A percentile compares a stretch with the other conserved stretches of the same genome.
phyloP scores from a whole-genome alignment of 2,329 filamentous ascomycete genomes.

The Pezicula radicicola region DNA sequence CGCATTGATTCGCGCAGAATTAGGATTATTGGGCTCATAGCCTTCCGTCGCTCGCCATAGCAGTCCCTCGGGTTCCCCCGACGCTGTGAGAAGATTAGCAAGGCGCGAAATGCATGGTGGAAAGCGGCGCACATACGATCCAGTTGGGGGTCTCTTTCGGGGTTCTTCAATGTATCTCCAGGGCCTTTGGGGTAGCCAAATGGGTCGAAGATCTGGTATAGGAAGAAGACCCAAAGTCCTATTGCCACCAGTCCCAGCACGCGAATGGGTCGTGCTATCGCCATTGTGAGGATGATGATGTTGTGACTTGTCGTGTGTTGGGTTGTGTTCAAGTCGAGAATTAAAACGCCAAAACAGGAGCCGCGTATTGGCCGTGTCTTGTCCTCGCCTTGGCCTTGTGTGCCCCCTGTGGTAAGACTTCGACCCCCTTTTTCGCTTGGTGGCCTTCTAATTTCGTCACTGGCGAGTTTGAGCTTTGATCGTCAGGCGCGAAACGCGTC shows the following conservation, averaged over 20 bases:
- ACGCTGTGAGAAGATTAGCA: constrained; percentile 50
- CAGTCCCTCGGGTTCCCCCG: constrained; percentile 76
- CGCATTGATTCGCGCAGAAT: constrained; percentile 85
- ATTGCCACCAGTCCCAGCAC: constrained; percentile 70
- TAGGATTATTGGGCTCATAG: constrained; percentile 72
- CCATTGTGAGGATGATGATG: constrained; percentile 55
- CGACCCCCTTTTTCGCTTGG: no score
- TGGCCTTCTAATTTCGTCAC: neutral
- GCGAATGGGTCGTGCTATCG: constrained; percentile 80
- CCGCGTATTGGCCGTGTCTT: no score
- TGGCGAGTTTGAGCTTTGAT: neutral
- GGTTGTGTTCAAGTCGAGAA: neutral
- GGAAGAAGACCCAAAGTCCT: constrained; percentile 72
- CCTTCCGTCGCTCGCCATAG: constrained; percentile 71
- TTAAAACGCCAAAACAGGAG: constrained; percentile 6
- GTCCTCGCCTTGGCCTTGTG: no score
- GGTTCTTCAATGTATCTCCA: constrained; percentile 50
- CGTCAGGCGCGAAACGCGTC: constrained; percentile 7
- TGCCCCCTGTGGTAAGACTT: no score
- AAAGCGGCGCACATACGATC: constrained; percentile 63
- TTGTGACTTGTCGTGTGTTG: constrained; percentile 5
- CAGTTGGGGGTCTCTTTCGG: constrained; percentile 78
- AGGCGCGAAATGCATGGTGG: neutral
- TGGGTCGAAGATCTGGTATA: constrained; percentile 70
- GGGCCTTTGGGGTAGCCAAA: constrained; percentile 39